Evolutionary conservation across 2,329 filamentous ascomycete genomes (phyloP).

Genomic region (Hypoxylon sp.): DNA sequence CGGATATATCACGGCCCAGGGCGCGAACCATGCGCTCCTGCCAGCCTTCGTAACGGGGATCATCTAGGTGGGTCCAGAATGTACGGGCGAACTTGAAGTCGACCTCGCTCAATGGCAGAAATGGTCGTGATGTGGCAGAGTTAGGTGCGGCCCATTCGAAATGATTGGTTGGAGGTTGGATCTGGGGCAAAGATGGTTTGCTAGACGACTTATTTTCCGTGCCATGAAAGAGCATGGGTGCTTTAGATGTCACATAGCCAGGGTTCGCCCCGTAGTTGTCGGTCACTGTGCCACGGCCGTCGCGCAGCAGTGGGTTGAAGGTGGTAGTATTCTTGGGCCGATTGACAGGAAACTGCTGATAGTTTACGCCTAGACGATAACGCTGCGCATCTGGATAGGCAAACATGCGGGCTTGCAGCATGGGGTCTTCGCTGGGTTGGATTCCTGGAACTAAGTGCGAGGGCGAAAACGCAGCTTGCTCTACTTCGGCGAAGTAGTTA

Average conservation of each 20-base stretch:
- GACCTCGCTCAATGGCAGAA: too few species aligned
- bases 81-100: too few species aligned
- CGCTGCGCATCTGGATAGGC: not conserved
- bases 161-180: too few species aligned
- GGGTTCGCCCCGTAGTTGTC: not conserved
- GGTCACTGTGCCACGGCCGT: not conserved
- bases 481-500: not conserved
- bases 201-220: too few species aligned
- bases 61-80: too few species aligned
- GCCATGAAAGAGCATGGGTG: too few species aligned
- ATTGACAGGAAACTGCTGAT: not conserved
- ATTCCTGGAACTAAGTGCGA: not conserved
- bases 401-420: not conserved
- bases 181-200: too few species aligned
- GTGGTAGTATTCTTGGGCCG: not conserved
- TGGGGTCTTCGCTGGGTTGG: not conserved
- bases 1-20: too few species aligned
- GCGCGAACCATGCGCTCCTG: too few species aligned
- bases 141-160: too few species aligned
- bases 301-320: not conserved
- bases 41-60: too few species aligned
- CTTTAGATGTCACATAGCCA: not conserved
- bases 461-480: not conserved
- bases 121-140: too few species aligned
- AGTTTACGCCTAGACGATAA: not conserved